Evolutionary conservation across 257 asterid genomes (phyloP), one percentile per base, ranked within the genome.

Genomic region (Eustoma russellianum): DNA sequence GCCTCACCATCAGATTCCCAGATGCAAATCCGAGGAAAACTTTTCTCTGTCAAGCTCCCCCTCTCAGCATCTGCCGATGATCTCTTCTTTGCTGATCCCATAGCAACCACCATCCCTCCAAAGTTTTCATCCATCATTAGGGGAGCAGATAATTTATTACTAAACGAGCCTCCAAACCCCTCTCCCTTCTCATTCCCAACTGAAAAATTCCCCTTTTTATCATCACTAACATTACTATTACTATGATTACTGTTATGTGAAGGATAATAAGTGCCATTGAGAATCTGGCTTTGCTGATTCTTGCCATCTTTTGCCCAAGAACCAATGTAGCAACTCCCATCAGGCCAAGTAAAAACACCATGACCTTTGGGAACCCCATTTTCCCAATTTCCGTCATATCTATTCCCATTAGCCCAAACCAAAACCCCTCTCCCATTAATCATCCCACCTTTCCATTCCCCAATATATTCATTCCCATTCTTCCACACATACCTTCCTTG

Each of bases 1-100:
- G 85, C 97, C 56, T 83, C 97, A 0, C 95, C 99, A 41, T 92
- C 99, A 1, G 96, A 88, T 56, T 92, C 99, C 99, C 99, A 92
- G 14, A 92, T 83, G 62, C 96, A 92, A 41, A 92, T 81, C 63
- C 95, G 73, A 0, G 97, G 95, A 43, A 85, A 85, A 52, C 67
- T 76, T 72, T 81, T 77, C 44, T 80, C 98, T 5, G 65, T 64
- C 60, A 62, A 40, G 48, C 77, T 75, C 57, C 71, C 72, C 14
- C 75, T 41, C 13, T 70, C 82, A 9, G 70, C 78, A 3, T 73
- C 88, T 14, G 77, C 75, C 2, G 95, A 86, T 15, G 85, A 66
- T 81, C 92, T 75, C 74, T 76, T 83, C 85, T 75, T 80, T 55
- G 74, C 81, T 0, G 53, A 46, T 16, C 70, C 80, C 58, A 69